Conservation (phyloP, 2,329 filamentous ascomycete species). For the Didymella pinodella region DNA sequence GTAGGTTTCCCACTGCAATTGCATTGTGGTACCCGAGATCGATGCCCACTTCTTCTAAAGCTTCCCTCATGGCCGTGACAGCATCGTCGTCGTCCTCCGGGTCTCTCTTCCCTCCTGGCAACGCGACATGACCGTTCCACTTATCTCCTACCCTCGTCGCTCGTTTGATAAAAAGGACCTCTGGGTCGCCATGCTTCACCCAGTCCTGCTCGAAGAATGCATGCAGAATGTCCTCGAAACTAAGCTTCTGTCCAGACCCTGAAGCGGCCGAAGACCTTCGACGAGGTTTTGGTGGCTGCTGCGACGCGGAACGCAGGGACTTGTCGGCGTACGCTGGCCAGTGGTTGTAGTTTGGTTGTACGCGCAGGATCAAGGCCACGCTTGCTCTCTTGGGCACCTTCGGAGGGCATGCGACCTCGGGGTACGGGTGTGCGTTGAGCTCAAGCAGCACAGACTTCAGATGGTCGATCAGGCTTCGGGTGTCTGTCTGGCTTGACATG, state of each 20-base stretch:
- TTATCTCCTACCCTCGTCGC: constrained; percentile 70
- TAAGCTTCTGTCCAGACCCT: constrained; percentile 35
- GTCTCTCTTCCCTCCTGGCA: constrained; percentile 73
- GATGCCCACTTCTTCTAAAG: constrained; percentile 71
- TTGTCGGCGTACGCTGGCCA: constrained; percentile 54
- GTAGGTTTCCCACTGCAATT: constrained; percentile 66
- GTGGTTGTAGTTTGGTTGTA: constrained; percentile 65
- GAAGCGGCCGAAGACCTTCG: constrained; percentile 40
- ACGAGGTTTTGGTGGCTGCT: constrained; percentile 29
- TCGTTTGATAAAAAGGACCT: constrained; percentile 76
- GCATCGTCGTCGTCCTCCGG: constrained; percentile 69
- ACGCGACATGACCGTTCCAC: constrained; percentile 73
- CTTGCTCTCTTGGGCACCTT: constrained; percentile 67
- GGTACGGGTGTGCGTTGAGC: constrained; percentile 57
- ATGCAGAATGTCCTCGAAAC: constrained; percentile 56
- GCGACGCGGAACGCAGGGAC: constrained; percentile 24
- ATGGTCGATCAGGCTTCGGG: constrained; percentile 44
- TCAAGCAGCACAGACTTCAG: constrained; percentile 54
- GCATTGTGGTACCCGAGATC: constrained; percentile 61
- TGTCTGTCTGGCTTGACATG: constrained; percentile 16
- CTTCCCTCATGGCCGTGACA: constrained; percentile 69
- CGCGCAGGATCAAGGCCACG: constrained; percentile 69
- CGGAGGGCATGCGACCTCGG: constrained; percentile 59
- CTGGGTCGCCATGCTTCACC: constrained; percentile 71
- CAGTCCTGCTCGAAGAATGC: constrained; percentile 70